Conservation (phyloP, 2,329 filamentous ascomycete genomes). For the Aurifilum marmelostoma region DNA sequence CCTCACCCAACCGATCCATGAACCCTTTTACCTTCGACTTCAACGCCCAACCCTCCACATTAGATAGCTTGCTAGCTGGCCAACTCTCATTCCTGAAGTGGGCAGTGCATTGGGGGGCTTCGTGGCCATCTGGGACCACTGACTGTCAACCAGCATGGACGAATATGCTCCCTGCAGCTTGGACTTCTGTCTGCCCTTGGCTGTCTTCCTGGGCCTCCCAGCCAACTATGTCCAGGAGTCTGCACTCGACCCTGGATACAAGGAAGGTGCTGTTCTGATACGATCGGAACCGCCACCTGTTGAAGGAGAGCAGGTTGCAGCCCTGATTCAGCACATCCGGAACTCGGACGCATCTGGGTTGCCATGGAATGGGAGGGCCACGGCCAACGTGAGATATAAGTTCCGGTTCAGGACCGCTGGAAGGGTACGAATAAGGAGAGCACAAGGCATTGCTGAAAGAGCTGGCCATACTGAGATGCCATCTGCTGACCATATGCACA, state of each 20-base stretch:
- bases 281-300: constrained; percentile 72
- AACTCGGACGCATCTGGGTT: constrained; percentile 65
- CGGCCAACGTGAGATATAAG: constrained; percentile 51
- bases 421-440: constrained; percentile 75
- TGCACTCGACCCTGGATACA: constrained; percentile 53
- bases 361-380: constrained; percentile 68
- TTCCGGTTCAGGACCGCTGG: constrained; percentile 76
- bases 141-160: constrained; percentile 62
- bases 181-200: constrained; percentile 82
- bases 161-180: constrained; percentile 79
- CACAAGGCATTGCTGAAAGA: constrained; percentile 28
- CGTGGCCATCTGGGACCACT: neutral
- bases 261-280: constrained; percentile 63
- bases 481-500: constrained; percentile 35
- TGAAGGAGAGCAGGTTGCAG: constrained; percentile 65
- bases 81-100: neutral
- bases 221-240: constrained; percentile 46
- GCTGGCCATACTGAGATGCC: constrained; percentile 31
- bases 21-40: neutral
- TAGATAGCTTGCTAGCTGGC: neutral
- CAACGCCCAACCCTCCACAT: neutral
- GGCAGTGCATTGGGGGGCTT: neutral
- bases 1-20: neutral
- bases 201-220: constrained; percentile 78
- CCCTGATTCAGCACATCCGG: constrained; percentile 68